phyloP scores from a whole-genome alignment of 768 basidiomycete species.

The Mycena metata region DNA sequence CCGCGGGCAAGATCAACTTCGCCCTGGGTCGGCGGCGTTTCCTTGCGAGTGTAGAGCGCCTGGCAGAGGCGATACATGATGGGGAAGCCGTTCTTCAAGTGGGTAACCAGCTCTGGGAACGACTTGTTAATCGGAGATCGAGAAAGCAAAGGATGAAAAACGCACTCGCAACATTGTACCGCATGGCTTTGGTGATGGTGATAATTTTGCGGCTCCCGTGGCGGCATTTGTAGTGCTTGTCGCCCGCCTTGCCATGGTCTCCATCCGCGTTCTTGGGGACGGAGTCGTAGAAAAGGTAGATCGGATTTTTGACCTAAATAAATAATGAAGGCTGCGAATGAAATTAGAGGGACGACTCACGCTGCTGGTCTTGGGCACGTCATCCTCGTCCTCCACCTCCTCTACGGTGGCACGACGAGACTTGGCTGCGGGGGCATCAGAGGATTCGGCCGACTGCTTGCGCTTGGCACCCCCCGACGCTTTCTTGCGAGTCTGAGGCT shows the following conservation, averaged over 20 bases:
- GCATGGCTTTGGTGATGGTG: constrained; percentile 31
- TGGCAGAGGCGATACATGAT: constrained; percentile 1
- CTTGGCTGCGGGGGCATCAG: constrained; percentile 7
- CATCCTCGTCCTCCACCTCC: constrained; percentile 12
- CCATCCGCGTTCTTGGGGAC: constrained; percentile 24
- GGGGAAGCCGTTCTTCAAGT: constrained; percentile 2
- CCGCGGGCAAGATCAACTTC: not conserved
- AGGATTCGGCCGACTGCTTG: constrained; percentile 9
- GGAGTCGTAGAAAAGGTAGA: constrained; percentile 39
- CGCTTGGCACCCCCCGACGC: not conserved
- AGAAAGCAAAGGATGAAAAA: not conserved
- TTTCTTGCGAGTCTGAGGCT: not conserved
- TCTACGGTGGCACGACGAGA: not conserved
- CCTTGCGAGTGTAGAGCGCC: not conserved
- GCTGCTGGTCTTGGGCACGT: too few species aligned
- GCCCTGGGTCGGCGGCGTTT: not conserved
- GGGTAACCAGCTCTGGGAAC: constrained; percentile 6
- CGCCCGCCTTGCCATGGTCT: constrained; percentile 25
- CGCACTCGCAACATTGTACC: constrained; percentile 26
- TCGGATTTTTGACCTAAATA: constrained; percentile 29
- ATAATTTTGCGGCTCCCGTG: constrained; percentile 19
- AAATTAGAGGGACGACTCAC: too few species aligned
- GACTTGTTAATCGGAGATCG: too few species aligned
- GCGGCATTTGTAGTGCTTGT: constrained; percentile 40
- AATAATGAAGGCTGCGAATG: too few species aligned